Conservation (phyloP, 2,329 filamentous ascomycete species). For the Colletotrichum spinosum region DNA sequence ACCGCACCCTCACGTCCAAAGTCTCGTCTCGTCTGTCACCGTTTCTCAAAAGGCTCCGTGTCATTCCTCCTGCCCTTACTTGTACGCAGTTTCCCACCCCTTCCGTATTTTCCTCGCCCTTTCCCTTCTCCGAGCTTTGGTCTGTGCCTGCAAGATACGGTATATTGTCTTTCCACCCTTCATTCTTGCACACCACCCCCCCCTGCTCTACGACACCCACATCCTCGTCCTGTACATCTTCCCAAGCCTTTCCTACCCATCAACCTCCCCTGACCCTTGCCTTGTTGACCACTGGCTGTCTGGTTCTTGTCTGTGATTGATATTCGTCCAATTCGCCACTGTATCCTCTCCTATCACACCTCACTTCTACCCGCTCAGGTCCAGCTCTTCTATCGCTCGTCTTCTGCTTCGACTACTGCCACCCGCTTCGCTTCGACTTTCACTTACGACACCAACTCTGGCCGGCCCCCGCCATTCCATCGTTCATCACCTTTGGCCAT, state of each 20-base stretch:
- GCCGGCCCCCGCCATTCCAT: conserved; percentile 7
- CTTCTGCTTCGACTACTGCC: background rate
- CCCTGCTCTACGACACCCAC: conserved; percentile 5
- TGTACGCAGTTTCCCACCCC: background rate
- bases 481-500: conserved; percentile 4
- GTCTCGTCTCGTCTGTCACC: too few relatives aligned
- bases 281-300: conserved; percentile 29
- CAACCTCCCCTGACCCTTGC: conserved; percentile 27
- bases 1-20: too few relatives aligned
- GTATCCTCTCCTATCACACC: conserved; percentile 7
- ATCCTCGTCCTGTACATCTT: conserved; percentile 13
- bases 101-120: background rate
- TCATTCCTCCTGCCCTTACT: too few relatives aligned
- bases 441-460: conserved; percentile 15
- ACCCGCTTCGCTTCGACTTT: conserved; percentile 1
- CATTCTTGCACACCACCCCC: background rate
- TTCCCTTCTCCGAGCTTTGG: too few relatives aligned
- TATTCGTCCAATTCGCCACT: conserved; percentile 29
- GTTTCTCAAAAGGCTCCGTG: too few relatives aligned
- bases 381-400: background rate
- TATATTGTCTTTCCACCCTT: too few relatives aligned
- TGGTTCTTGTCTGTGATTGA: conserved; percentile 11
- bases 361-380: background rate
- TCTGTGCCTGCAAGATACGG: too few relatives aligned
- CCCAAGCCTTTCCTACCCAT: background rate